Base-by-base conservation (phyloP, 1,284 basidiomycete genomes). In the Ustilago shanxiensis region DNA sequence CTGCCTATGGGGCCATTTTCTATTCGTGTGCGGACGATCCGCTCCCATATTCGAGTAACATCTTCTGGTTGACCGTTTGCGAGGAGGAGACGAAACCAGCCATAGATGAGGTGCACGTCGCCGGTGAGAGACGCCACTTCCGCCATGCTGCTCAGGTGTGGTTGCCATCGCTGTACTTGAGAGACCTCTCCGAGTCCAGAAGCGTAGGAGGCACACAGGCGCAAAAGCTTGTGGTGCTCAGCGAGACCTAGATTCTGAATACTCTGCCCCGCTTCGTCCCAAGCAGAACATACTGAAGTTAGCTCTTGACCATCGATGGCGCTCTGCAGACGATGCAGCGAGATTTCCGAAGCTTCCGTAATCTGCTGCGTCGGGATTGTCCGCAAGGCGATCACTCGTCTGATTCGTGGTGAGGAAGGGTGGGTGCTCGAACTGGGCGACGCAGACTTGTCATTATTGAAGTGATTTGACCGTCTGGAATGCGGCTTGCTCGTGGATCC, bases 231-330 rank as follows among this genome's bases (percentile, higher is more conserved):
- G 28, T 41, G 33, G 28, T 76, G 68, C 14, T 66, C 68, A 3
- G 11, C 24, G 33, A 18, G 37, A 45, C 54, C 41, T 7, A 73
- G 53, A n/a, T 33, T 28, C 0, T 31, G n/a, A 0, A 29, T 33
- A 8, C 4, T 9, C 2, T 44, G 1, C 0, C 57, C 70, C 7
- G 60, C 13, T 1, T 28, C 33, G 37, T 60, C 24, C 70, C 70
- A 72, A 2, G 47, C 52, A n/a, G 57, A 28, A 26, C 35, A 60
- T 28, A 67, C 37, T 2, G 49, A 54, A 2, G 26, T 41, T 10
- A 72, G 24, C 24, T 72, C 52, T 28, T 72, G 70, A 1, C 65
- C 44, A 18, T 67, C 70, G 13, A 72, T 67, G 2, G 65, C 70
- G n/a, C 28, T 67, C 31, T 64, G 60, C 2, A 72, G 28, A 4